phyloP scores from a whole-genome alignment of 2,329 filamentous ascomycete genomes.

The Trichoderma sp. region DNA sequence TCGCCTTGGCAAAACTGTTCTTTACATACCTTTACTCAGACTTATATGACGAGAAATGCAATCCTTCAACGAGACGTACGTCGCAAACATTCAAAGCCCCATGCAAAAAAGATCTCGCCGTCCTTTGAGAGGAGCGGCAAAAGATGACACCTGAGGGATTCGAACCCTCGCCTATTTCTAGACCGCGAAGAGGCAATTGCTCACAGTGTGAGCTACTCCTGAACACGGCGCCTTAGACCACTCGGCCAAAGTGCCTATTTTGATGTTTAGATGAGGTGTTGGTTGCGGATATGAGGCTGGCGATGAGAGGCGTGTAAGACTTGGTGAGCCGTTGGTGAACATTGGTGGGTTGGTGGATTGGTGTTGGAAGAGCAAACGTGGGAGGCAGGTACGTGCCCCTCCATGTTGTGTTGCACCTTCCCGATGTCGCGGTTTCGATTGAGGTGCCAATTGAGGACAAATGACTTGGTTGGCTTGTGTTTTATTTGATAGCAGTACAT shows the following conservation, averaged over 20 bases:
- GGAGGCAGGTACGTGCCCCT: too few species aligned
- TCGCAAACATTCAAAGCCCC: too few species aligned
- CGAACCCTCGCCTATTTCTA: slow-evolving; percentile 40
- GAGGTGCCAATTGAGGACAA: too few species aligned
- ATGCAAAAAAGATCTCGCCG: not conserved
- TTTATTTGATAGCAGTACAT: too few species aligned
- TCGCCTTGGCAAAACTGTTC: slow-evolving; percentile 3
- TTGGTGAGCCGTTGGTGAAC: too few species aligned
- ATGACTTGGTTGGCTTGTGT: too few species aligned
- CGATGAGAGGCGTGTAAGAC: not conserved
- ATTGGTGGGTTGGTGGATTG: too few species aligned
- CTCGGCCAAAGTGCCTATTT: slow-evolving; percentile 36
- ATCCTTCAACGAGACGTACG: too few species aligned
- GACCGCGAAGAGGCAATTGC: slow-evolving; percentile 33
- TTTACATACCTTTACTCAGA: not conserved
- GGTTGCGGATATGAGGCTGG: not conserved
- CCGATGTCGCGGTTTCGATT: too few species aligned
- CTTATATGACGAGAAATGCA: not conserved
- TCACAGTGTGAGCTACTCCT: slow-evolving; percentile 19
- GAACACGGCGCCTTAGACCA: slow-evolving; percentile 35
- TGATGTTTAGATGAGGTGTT: not conserved
- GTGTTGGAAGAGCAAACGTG: too few species aligned
- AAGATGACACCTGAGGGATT: slow-evolving; percentile 39
- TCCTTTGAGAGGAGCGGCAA: not conserved
- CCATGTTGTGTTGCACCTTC: too few species aligned